Base-by-base conservation (phyloP, 768 basidiomycete species). In the Favolaschia claudopus region DNA sequence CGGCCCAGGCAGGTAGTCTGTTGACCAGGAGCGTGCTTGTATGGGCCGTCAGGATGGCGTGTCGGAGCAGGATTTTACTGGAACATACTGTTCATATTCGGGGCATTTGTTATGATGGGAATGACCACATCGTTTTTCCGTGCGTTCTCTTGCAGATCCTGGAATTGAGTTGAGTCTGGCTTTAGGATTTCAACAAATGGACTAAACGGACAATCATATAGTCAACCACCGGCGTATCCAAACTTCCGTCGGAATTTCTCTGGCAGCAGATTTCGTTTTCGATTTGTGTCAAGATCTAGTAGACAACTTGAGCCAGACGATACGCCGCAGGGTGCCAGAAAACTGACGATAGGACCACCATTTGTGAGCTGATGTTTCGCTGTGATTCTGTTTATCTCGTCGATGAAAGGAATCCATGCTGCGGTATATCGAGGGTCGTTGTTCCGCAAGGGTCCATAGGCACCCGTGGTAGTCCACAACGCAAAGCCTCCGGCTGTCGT, bases 401-500 rank as follows among this genome's bases (percentile, higher is more conserved):
- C 36, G 28, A 60, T 57, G 46, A 60, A 64, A 4, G 63, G 58
- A 44, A 73, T 69, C 83, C 86, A 87, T 0, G 83, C 75, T 2
- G 72, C 76, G 7, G 70, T 70, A 69, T 78, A 87, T 56, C 82
- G 81, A 5, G 80, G 79, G 8, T 81, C 81, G 38, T 83, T 81
- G 36, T 84, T 84, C 17, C 85, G 76, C 19, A 86, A 73, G 32
- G 74, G 69, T 17, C 80, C 82, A 10, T 77, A 72, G 7, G 82
- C 78, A 39, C 76, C 72, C 17, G 79, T 78, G 3, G 84, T 85
- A 33, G 76, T 73, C 85, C 85, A 87, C 52, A 82, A 81, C 0
- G 86, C 77, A 60, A 86, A 79, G 5, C 85, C 85, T 15, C 85
- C 86, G 2, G 82, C 85, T 13, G 82, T 83, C 5, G 83, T 84